Conservation (phyloP, 441 rosid species). For the Jatropha multifida region DNA sequence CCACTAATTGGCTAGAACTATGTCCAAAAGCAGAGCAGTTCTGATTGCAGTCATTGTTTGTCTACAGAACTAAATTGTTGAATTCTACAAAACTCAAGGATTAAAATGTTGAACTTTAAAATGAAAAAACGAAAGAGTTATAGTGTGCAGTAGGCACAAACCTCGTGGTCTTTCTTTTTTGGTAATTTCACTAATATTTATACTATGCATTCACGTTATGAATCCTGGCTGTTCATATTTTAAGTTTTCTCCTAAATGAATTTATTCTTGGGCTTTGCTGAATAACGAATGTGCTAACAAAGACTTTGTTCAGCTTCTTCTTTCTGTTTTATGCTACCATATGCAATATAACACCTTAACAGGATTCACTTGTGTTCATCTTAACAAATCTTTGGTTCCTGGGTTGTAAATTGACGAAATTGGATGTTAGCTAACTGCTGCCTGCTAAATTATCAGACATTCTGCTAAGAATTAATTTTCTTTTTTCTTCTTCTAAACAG, state of each 20-base stretch:
- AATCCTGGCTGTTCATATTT: no score
- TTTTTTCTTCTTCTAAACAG: slow-evolving; percentile 38
- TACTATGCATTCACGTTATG: not conserved
- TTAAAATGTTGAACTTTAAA: not conserved
- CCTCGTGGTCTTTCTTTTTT: not conserved
- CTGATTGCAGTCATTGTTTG: not conserved
- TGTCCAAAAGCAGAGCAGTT: not conserved
- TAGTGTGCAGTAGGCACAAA: not conserved
- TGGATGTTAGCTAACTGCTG: not conserved
- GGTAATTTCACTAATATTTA: not conserved
- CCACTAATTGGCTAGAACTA: not conserved
- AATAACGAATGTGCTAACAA: not conserved
- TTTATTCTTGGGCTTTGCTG: not conserved
- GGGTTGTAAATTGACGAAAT: not conserved
- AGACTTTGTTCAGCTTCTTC: not conserved
- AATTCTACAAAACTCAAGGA: not conserved
- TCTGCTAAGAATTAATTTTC: not conserved
- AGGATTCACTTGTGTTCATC: not conserved
- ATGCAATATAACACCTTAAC: not conserved
- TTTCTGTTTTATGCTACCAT: not conserved
- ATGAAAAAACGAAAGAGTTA: not conserved
- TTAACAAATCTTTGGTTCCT: not conserved
- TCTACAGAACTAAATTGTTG: not conserved
- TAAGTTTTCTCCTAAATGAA: not conserved
- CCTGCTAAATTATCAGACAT: not conserved